Evolutionary conservation across 176 grass and related monocot species (phyloP), one percentile per base, ranked within the genome.

Genomic region (Raddia distichophylla): DNA sequence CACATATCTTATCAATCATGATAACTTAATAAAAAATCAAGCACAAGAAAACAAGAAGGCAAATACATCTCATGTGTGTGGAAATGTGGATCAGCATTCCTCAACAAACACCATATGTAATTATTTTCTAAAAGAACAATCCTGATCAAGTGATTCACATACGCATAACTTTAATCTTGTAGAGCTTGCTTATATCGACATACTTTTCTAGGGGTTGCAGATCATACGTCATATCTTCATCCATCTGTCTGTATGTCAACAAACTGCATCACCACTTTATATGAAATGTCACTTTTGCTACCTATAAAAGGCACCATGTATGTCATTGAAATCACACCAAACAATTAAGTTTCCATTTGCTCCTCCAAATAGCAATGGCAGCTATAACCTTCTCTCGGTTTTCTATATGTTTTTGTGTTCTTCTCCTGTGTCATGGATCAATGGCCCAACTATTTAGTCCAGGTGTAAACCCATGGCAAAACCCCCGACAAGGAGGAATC

Each of bases 331-430:
- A 5, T 76, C 81, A 27, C 13, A 22, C 5, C 27, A 27, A 27
- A 27, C 60, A 62, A 67, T 84, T 34, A 2, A 63, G 27, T 74
- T 50, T 14, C 48, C 11, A 64, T 43, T 61, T 11, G 57, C 12
- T 7, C 32, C 37, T 71, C 7, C 14, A 20, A 18, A 47, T 43
- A 75, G 47, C 60, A 18, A 89, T 89, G 87, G 69, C 75, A 0
- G n/a, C 54, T 60, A 66, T 18, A 2, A 8, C 35, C 22, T 22
- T 10, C 10, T 35, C 59, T 14, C 63, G 75, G 3, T 60, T 56
- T 56, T 42, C 61, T 13, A 64, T 64, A 8, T 78, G 82, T 5
- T 90, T 62, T 53, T 34, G 37, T 40, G 3, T 40, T 40, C 4
- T 40, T 40, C 37, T 40, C 0, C 37, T 40, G 4, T 40, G 37